phyloP scores from a whole-genome alignment of 768 basidiomycete genomes.

The Boletus huronensis region DNA sequence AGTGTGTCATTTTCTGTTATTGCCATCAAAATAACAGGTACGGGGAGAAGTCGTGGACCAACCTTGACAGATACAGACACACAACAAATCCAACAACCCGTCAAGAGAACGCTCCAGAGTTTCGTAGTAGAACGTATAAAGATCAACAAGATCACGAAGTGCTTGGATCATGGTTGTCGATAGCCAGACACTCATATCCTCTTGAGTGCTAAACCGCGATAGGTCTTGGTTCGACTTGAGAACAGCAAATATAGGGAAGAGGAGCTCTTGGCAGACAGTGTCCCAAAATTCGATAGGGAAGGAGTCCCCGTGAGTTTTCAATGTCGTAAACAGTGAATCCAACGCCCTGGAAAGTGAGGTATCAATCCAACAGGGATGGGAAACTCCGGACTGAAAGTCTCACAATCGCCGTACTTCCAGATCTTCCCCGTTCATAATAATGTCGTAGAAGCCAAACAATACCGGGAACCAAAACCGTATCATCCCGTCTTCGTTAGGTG shows the following conservation, averaged over 20 bases:
- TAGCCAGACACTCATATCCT: slow-evolving; percentile 99
- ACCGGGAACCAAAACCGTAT: slow-evolving; percentile 97
- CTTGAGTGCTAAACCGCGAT: slow-evolving; percentile 90
- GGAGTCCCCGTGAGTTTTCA: slow-evolving; percentile 82
- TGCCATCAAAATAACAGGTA: slow-evolving; percentile 3
- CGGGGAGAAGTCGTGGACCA: not conserved
- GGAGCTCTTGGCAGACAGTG: slow-evolving; percentile 90
- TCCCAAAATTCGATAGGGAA: slow-evolving; percentile 97
- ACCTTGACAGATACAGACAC: slow-evolving; percentile 99
- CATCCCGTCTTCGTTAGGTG: slow-evolving; percentile 77
- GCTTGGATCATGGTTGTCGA: slow-evolving; percentile 99
- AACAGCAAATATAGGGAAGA: slow-evolving; percentile 98
- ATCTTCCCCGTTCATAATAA: slow-evolving; percentile 99
- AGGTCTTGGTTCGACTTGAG: slow-evolving; percentile 90
- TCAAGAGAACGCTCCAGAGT: slow-evolving; percentile 88
- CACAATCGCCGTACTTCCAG: slow-evolving; percentile 95
- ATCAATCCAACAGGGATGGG: slow-evolving; percentile 7
- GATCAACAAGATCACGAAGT: slow-evolving; percentile 88
- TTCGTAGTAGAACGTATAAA: slow-evolving; percentile 94
- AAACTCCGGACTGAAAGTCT: slow-evolving; percentile 33
- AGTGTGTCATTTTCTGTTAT: slow-evolving; percentile 91
- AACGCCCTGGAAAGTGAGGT: slow-evolving; percentile 59
- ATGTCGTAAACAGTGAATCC: slow-evolving; percentile 92
- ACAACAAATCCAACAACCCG: slow-evolving; percentile 87
- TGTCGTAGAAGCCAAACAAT: slow-evolving; percentile 97